Percentiles rank a stretch among this genome's conserved stretches.
Conservation (phyloP, 2,329 filamentous ascomycete genomes). For the Alternaria novae-zelandiae region DNA sequence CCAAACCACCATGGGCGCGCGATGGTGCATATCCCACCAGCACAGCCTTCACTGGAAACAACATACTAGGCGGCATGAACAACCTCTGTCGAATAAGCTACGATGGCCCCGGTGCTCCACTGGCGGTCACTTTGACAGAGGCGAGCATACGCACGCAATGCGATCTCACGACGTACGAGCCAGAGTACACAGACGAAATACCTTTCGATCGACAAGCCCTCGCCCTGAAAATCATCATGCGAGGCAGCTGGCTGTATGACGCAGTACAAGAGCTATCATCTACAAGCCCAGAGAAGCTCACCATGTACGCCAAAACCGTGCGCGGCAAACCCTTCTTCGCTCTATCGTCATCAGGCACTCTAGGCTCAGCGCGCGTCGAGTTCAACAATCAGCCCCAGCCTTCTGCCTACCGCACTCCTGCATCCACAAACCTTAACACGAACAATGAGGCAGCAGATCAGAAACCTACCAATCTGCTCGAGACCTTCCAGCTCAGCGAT, state of each 20-base stretch:
- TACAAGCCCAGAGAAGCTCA: slow-evolving; percentile 75
- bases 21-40: slow-evolving; percentile 58
- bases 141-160: slow-evolving; percentile 75
- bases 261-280: slow-evolving; percentile 71
- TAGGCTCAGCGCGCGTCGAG: slow-evolving; percentile 67
- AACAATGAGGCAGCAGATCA: slow-evolving; percentile 3
- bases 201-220: slow-evolving; percentile 83
- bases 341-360: slow-evolving; percentile 68
- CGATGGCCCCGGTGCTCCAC: slow-evolving; percentile 72
- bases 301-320: slow-evolving; percentile 56
- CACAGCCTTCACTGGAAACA: slow-evolving; percentile 78
- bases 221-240: slow-evolving; percentile 94
- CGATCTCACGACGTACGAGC: slow-evolving; percentile 85
- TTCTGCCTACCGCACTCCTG: slow-evolving; percentile 19
- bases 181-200: slow-evolving; percentile 72
- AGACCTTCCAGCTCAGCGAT: slow-evolving; percentile 70
- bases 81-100: slow-evolving; percentile 89
- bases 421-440: slow-evolving; percentile 17
- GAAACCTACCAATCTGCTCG: slow-evolving; percentile 60
- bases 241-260: slow-evolving; percentile 73
- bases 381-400: slow-evolving; percentile 57
- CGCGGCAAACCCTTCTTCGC: slow-evolving; percentile 69
- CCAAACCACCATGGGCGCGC: slow-evolving; percentile 47
- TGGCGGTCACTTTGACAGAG: slow-evolving; percentile 87
- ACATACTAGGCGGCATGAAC: slow-evolving; percentile 75